Conservation (phyloP, 106 monocot genomes). For the Dioscorea dumetorum region DNA sequence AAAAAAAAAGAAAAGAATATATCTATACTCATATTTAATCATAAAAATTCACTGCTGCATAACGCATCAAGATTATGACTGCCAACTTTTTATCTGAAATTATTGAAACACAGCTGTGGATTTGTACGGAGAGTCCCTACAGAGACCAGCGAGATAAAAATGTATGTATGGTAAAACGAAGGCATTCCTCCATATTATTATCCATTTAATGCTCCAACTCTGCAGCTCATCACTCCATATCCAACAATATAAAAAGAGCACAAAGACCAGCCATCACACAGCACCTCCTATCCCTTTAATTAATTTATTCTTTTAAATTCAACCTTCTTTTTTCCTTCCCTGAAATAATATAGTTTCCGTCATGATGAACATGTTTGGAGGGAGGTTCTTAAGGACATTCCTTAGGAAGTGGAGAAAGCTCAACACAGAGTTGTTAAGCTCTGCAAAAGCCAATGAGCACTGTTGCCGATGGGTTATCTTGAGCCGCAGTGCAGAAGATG, state of each 20-base stretch:
- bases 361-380: background rate
- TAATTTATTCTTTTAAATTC: background rate
- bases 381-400: constrained; percentile 1
- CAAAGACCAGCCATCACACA: background rate
- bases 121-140: too few species aligned
- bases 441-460: background rate
- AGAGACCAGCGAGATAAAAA: too few species aligned
- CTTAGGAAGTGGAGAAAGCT: constrained; percentile 17
- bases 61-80: too few species aligned
- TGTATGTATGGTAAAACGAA: too few species aligned
- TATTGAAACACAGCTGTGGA: too few species aligned
- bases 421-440: constrained; percentile 1
- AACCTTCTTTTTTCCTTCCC: background rate
- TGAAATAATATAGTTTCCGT: background rate
- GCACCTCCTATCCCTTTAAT: background rate
- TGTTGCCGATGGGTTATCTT: background rate
- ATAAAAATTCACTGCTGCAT: too few species aligned
- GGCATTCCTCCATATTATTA: background rate
- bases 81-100: too few species aligned
- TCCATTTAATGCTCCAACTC: background rate
- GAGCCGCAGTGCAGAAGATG: background rate
- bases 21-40: too few species aligned
- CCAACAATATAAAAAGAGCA: background rate
- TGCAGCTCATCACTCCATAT: background rate
- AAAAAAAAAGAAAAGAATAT: too few species aligned